A percentile compares a stretch with the other conserved stretches of the same genome.
Evolutionary conservation across 106 monocot species (phyloP).

Genomic region (Xerophyta viscosa): DNA sequence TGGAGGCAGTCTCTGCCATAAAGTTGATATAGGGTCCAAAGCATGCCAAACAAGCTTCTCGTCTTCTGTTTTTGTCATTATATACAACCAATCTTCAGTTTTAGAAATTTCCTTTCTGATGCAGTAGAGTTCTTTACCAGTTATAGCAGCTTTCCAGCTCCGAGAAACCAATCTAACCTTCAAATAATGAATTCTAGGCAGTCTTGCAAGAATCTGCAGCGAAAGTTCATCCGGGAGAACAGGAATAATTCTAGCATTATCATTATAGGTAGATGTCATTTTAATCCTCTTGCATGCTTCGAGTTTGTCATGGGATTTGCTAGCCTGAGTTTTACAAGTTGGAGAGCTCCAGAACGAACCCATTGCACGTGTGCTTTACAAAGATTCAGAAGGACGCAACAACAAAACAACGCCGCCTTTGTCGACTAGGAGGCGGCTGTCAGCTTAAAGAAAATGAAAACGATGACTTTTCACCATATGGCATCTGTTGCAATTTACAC

Average conservation of each 20-base stretch:
- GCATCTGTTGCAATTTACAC: no score
- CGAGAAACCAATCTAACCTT: conserved; percentile 41
- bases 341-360: conserved; percentile 45
- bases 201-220: conserved; percentile 68
- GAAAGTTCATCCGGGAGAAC: conserved; percentile 82
- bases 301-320: conserved; percentile 1
- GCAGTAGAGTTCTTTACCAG: conserved; percentile 41
- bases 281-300: conserved; percentile 60
- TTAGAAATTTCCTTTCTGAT: conserved; percentile 57
- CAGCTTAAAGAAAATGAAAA: no score
- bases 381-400: no score
- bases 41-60: conserved; percentile 64
- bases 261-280: conserved; percentile 20
- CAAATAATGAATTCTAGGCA: conserved; percentile 56
- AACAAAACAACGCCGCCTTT: no score
- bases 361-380: no score
- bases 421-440: no score
- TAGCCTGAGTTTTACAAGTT: conserved; percentile 12
- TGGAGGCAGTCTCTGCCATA: conserved; percentile 72
- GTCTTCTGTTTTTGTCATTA: conserved; percentile 49
- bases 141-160: conserved; percentile 69
- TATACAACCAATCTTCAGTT: conserved; percentile 85
- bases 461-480: no score
- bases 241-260: conserved; percentile 45
- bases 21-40: conserved; percentile 49